Evolutionary conservation across 1,284 basidiomycete species (phyloP).

Genomic region (Hymenochaete sp.): DNA sequence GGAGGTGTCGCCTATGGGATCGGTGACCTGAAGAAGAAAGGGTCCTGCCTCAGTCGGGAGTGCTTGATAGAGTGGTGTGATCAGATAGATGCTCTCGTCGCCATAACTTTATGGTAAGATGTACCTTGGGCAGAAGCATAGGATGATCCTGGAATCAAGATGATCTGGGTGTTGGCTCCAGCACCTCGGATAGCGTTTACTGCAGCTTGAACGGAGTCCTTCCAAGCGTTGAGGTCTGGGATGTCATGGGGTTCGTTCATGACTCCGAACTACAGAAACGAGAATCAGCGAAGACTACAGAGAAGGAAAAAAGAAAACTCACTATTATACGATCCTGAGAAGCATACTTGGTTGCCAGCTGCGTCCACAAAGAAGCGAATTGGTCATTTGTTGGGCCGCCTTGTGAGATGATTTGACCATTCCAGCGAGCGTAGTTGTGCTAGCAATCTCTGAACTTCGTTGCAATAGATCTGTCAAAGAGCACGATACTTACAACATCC

Average conservation of each 20-base stretch:
- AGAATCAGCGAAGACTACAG: background rate
- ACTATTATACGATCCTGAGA: slow-evolving; percentile 27
- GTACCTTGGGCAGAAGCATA: slow-evolving; percentile 37
- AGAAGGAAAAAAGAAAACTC: background rate
- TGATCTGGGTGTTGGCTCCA: slow-evolving; percentile 33
- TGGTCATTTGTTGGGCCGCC: slow-evolving; percentile 28
- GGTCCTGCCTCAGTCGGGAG: slow-evolving; percentile 47
- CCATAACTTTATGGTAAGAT: no score
- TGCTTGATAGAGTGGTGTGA: no score
- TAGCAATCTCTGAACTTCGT: slow-evolving; percentile 1
- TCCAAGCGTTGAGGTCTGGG: slow-evolving; percentile 18
- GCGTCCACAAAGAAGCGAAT: slow-evolving; percentile 28
- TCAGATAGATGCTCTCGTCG: no score
- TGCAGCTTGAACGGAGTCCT: slow-evolving; percentile 20
- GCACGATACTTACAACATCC: slow-evolving; percentile 22
- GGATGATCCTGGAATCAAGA: slow-evolving; percentile 39
- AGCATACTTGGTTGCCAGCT: slow-evolving; percentile 29
- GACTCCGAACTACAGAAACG: slow-evolving; percentile 17
- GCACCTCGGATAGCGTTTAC: slow-evolving; percentile 21
- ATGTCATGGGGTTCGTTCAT: slow-evolving; percentile 23
- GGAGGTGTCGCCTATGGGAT: slow-evolving; percentile 40
- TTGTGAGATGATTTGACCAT: slow-evolving; percentile 25
- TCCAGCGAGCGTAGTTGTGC: slow-evolving; percentile 27
- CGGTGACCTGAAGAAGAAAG: slow-evolving; percentile 40
- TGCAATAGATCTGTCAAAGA: slow-evolving; percentile 1